phyloP scores from a whole-genome alignment of 306 rosid species.

The Argentina anserina region DNA sequence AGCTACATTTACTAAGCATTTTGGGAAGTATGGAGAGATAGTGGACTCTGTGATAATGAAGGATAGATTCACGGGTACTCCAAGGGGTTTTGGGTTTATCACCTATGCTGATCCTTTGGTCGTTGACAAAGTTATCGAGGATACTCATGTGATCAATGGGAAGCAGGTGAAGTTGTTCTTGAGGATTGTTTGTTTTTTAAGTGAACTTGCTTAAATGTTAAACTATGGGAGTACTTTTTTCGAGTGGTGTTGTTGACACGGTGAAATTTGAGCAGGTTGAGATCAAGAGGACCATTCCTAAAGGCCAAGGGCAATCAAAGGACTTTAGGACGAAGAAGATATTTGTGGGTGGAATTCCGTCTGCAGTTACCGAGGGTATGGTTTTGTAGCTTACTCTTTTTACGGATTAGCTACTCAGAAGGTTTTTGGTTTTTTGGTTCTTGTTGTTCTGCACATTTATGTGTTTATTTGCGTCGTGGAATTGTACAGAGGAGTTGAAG shows the following conservation, averaged over 20 bases:
- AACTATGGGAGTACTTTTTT: too few species aligned
- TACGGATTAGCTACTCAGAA: neutral
- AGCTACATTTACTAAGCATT: conserved; percentile 78
- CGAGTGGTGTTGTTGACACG: neutral
- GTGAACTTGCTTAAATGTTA: neutral
- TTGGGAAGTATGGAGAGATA: conserved; percentile 86
- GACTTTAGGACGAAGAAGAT: conserved; percentile 86
- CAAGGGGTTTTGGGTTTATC: conserved; percentile 89
- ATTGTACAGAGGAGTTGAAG: conserved; percentile 62
- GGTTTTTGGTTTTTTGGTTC: neutral
- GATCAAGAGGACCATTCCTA: conserved; percentile 91
- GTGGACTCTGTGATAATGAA: conserved; percentile 91
- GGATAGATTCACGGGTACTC: conserved; percentile 75
- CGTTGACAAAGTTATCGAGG: conserved; percentile 79
- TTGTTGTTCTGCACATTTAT: neutral
- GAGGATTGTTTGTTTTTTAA: neutral
- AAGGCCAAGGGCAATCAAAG: conserved; percentile 71
- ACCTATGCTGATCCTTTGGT: conserved; percentile 82
- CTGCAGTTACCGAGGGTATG: conserved; percentile 66
- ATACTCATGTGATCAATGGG: conserved; percentile 63
- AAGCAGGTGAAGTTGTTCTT: conserved; percentile 51
- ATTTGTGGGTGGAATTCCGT: conserved; percentile 91
- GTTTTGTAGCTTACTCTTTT: conserved; percentile 4
- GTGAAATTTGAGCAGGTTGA: conserved; percentile 51
- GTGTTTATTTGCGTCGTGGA: neutral